Conservation (phyloP, 176 grass and related monocot genomes). For the Eragrostis nindensis region DNA sequence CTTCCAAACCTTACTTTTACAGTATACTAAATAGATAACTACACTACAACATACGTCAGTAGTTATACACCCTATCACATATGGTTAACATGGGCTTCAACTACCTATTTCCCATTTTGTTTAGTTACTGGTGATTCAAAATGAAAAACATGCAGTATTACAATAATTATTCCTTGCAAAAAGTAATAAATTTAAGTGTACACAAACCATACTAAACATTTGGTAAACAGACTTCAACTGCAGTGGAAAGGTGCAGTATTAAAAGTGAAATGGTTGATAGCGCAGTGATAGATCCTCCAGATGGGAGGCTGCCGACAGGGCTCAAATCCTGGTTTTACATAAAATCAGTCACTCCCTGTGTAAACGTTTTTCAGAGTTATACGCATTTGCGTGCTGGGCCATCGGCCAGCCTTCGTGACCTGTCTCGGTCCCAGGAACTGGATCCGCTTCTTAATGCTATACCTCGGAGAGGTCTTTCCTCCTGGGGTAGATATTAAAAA, state of each 20-base stretch:
- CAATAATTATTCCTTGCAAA: not conserved
- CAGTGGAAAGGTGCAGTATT: not conserved
- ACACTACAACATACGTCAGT: not conserved
- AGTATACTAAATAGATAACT: not conserved
- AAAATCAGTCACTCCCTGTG: too few species aligned
- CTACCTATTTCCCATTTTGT: constrained; percentile 4
- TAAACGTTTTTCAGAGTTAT: too few species aligned
- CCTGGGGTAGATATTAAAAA: too few species aligned
- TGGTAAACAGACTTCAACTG: not conserved
- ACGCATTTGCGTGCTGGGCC: too few species aligned
- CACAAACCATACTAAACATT: constrained; percentile 11
- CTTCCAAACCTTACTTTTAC: constrained; percentile 17
- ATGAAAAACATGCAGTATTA: constrained; percentile 5
- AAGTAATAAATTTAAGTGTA: not conserved
- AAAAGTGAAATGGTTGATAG: not conserved
- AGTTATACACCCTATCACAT: constrained; percentile 34
- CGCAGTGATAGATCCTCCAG: too few species aligned
- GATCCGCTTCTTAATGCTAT: too few species aligned
- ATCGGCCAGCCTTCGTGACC: too few species aligned
- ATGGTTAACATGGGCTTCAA: constrained; percentile 18
- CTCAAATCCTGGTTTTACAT: too few species aligned
- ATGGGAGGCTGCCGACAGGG: too few species aligned
- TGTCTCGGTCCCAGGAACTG: too few species aligned
- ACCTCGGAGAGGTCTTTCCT: too few species aligned
- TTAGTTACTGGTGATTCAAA: constrained; percentile 34